phyloP scores from a whole-genome alignment of 768 basidiomycete genomes.

The Xerocomellus intermedius region DNA sequence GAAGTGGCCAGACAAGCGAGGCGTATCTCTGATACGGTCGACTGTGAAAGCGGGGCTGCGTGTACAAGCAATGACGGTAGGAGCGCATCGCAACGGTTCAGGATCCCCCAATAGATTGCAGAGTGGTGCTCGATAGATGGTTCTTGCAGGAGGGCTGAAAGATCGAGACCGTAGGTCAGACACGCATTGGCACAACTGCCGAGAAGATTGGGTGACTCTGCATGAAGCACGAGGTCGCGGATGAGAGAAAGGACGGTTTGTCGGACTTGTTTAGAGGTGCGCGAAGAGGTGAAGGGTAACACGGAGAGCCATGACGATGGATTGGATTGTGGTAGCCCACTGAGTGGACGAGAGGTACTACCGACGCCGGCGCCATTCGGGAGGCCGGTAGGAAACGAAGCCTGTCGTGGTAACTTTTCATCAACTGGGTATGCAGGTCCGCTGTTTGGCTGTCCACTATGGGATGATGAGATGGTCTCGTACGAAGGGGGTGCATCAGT shows the following conservation, averaged over 20 bases:
- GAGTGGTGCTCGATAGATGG: slow-evolving; percentile 61
- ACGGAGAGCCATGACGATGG: slow-evolving; percentile 19
- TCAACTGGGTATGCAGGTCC: background rate
- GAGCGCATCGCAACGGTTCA: slow-evolving; percentile 46
- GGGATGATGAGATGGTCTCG: slow-evolving; percentile 13
- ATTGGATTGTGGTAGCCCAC: background rate
- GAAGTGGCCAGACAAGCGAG: slow-evolving; percentile 52
- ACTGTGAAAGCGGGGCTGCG: slow-evolving; percentile 42
- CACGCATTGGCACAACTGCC: slow-evolving; percentile 59
- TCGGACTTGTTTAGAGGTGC: slow-evolving; percentile 46
- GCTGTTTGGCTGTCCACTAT: background rate
- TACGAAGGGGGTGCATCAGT: slow-evolving; percentile 27
- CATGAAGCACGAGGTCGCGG: slow-evolving; percentile 48
- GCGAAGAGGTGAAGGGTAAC: slow-evolving; percentile 21
- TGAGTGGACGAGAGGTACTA: background rate
- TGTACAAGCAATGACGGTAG: slow-evolving; percentile 53
- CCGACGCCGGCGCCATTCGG: background rate
- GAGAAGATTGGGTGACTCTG: slow-evolving; percentile 20
- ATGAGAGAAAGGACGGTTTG: slow-evolving; percentile 53
- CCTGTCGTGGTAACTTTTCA: slow-evolving; percentile 8
- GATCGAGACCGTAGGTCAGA: slow-evolving; percentile 43
- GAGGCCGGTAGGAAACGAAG: background rate
- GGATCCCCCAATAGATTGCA: slow-evolving; percentile 71
- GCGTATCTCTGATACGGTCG: slow-evolving; percentile 60
- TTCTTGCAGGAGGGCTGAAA: slow-evolving; percentile 60